Evolutionary conservation across 73 alveolate genomes (phyloP).

Genomic region (Durusdinium trenchii): DNA sequence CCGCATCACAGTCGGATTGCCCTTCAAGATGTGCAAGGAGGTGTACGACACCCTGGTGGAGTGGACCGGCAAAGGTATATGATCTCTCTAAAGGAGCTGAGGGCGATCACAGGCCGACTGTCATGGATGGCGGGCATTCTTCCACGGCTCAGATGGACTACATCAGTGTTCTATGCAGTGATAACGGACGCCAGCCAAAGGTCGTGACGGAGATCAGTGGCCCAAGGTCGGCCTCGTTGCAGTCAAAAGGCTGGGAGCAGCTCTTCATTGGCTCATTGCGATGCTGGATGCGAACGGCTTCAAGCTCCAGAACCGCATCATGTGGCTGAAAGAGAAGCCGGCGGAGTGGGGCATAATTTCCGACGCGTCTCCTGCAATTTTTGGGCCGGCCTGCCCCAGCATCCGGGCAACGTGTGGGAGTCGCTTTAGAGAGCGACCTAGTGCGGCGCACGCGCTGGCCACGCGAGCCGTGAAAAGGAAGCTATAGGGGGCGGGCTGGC

Average conservation of each 20-base stretch:
- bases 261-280: neutral
- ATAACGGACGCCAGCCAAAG: neutral
- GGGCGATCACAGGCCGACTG: neutral
- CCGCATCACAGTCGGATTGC: neutral
- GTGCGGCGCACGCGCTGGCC: too few relatives aligned
- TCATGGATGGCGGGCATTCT: neutral
- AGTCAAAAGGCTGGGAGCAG: neutral
- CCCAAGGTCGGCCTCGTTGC: neutral
- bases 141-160: neutral
- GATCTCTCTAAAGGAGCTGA: neutral
- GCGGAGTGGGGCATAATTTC: neutral
- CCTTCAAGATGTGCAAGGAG: neutral
- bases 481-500: too few relatives aligned
- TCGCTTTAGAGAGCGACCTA: too few relatives aligned
- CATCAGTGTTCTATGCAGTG: neutral
- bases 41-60: neutral
- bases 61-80: neutral
- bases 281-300: neutral
- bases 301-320: neutral
- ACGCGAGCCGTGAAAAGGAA: too few relatives aligned
- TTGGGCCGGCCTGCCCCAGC: too few relatives aligned
- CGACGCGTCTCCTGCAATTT: constrained; percentile 19
- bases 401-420: too few relatives aligned
- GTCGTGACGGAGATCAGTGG: neutral
- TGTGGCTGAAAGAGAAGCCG: too few relatives aligned